Evolutionary conservation across 2,329 filamentous ascomycete genomes (phyloP).

Genomic region (Ceratocystis alfenasii): DNA sequence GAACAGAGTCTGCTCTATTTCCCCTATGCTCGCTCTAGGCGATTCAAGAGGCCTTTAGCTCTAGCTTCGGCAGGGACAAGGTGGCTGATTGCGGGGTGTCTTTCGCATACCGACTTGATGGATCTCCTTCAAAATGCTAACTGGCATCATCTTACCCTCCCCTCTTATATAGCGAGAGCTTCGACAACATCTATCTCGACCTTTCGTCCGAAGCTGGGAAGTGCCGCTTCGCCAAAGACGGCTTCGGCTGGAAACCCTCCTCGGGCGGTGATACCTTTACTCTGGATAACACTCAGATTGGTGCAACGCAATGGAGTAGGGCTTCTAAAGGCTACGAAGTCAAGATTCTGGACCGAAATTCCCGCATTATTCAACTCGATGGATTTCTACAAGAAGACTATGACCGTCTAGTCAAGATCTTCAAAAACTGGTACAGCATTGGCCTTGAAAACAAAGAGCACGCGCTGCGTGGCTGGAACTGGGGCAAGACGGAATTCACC

Average conservation of each 20-base stretch:
- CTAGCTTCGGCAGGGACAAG: background rate
- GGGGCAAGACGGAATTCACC: slow-evolving; percentile 94
- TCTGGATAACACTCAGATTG: slow-evolving; percentile 74
- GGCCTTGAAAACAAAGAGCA: slow-evolving; percentile 88
- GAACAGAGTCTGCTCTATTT: background rate
- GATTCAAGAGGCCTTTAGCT: background rate
- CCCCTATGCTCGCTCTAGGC: background rate
- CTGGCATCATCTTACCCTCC: background rate
- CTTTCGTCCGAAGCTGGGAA: slow-evolving; percentile 85
- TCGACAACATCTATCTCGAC: slow-evolving; percentile 94
- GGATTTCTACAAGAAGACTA: slow-evolving; percentile 92
- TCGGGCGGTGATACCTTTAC: slow-evolving; percentile 87
- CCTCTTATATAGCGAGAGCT: slow-evolving; percentile 57
- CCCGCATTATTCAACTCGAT: slow-evolving; percentile 82
- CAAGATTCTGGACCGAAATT: slow-evolving; percentile 75
- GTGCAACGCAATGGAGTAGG: slow-evolving; percentile 83
- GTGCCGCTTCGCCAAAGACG: slow-evolving; percentile 87
- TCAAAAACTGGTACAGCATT: slow-evolving; percentile 97
- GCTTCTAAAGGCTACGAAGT: slow-evolving; percentile 87
- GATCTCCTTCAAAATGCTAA: background rate
- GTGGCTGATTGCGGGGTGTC: background rate
- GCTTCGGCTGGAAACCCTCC: slow-evolving; percentile 87
- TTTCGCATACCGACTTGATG: background rate
- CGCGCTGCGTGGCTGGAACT: slow-evolving; percentile 93
- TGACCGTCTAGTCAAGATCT: slow-evolving; percentile 79